Evolutionary conservation across 2,329 filamentous ascomycete species (phyloP), one percentile per base, ranked within the genome.

Genomic region (Sarocladium oryzae): DNA sequence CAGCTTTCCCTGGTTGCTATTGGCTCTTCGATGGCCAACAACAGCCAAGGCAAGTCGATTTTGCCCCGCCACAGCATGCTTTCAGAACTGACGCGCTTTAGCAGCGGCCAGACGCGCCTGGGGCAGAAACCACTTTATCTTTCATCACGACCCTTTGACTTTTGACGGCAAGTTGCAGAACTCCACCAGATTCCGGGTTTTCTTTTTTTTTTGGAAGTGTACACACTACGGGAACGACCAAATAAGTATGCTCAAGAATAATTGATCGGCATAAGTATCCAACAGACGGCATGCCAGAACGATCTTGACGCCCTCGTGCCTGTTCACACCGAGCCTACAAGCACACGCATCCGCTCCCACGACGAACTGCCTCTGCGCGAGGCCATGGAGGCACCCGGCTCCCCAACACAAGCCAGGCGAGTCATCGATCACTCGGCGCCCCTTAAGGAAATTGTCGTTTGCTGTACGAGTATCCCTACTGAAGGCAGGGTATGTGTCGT

Each of bases 401-500:
- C 43, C 4, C 10, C 32, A 35, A 8, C 20, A 37, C 30, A 15
- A 18, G 4, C 46, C 15, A 9, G 60, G 11, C 55, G 61, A 49
- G 58, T 61, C 15, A 64, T 78, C 68, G 81, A 85, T 67, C 72
- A 77, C 54, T 75, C 84, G 46, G 74, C 75, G 56, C 85, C 87
- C 50, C 79, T 91, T 58, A 74, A 74, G 56, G 86, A 86, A 59
- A 79, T 89, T 50, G 80, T 93, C 55, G 76, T 96, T 58, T 96
- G 90, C 76, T 95, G 89, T 70, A 96, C 90, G 49, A 90, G 86
- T 59, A 85, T 96, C 57, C 76, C 85, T 51, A 81, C 86, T 52
- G 89, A 95, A 62, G 77, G 86, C 63, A 81, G 89, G 67, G 89
- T 92, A 74, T 60, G 78, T 72, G 28, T 20, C 50, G 6, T 26